Base-by-base conservation (phyloP, 192 early-diverging fungal genomes). In the Coemansia sp. region DNA sequence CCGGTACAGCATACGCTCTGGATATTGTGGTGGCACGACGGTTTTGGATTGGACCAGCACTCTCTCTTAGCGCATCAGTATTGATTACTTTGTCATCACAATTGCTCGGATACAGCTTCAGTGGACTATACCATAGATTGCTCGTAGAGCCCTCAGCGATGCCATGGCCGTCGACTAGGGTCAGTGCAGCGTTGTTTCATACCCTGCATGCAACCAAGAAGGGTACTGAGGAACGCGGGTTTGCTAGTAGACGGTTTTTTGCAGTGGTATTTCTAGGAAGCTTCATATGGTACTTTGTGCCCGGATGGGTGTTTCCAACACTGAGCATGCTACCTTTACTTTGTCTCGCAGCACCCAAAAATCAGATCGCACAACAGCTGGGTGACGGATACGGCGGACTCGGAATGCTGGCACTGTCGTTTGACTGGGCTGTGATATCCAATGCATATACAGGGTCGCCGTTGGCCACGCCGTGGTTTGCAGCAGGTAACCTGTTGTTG, bases 161-260 rank as follows among this genome's bases (percentile, higher is more conserved):
- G 89, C 69, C 86, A 35, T 97, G 91, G 91, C 92, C 92, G 2
- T 54, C 78, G n/a, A 85, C 80, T 20, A 76, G 93, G 32, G 80
- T 84, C 25, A 81, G 81, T 25, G 82, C 87, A 20, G 80, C 85
- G 14, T 64, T 92, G 18, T 88, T 90, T 69, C 77, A 78, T 6
- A 80, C 88, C 13, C 71, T 94, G 29, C 88, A 93, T 60, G 75
- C 82, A 15, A 48, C 46, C n/a, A n/a, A n/a, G n/a, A n/a, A n/a
- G n/a, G n/a, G n/a, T n/a, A n/a, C n/a, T n/a, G n/a, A n/a, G n/a
- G n/a, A n/a, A n/a, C n/a, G n/a, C n/a, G n/a, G n/a, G n/a, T n/a
- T n/a, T n/a, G n/a, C n/a, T n/a, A n/a, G n/a, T n/a, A n/a, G n/a
- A n/a, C n/a, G n/a, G 44, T 18, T 73, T 13, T 83, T 83, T 29